Evolutionary conservation across 176 grass and related monocot genomes (phyloP).

Genomic region (Rhynchospora pubera): DNA sequence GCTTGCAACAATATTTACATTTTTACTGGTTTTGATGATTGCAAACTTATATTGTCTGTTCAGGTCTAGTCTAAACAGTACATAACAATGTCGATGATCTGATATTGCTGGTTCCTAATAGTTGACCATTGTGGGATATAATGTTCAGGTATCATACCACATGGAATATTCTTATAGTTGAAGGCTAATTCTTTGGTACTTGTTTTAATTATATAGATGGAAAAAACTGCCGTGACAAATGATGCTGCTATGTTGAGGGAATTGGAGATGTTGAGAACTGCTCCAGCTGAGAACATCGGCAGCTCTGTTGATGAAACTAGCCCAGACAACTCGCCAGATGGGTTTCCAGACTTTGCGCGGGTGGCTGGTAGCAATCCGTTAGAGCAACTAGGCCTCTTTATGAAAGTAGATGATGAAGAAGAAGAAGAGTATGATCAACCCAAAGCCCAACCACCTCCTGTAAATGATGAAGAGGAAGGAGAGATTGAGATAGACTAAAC

Average conservation of each 20-base stretch:
- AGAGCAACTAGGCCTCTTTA: conserved; percentile 82
- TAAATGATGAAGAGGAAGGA: conserved; percentile 53
- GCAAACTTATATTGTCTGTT: neutral
- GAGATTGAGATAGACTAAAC: conserved; percentile 47
- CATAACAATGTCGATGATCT: neutral
- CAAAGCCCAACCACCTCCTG: conserved; percentile 13
- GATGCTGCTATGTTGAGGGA: conserved; percentile 60
- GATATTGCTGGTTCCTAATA: neutral
- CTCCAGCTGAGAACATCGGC: conserved; percentile 46
- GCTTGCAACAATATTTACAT: neutral
- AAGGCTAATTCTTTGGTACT: neutral
- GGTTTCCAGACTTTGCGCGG: conserved; percentile 47
- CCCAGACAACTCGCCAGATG: conserved; percentile 56
- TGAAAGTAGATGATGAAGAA: conserved; percentile 88
- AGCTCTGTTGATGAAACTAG: conserved; percentile 75
- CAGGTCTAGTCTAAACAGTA: neutral
- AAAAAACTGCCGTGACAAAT: conserved; percentile 83
- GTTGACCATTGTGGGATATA: neutral
- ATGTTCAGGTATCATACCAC: neutral
- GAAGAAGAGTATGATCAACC: conserved; percentile 38
- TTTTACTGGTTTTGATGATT: neutral
- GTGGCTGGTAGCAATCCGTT: conserved; percentile 49
- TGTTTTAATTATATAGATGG: conserved; percentile 48
- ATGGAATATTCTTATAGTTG: neutral
- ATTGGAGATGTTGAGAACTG: conserved; percentile 78